Evolutionary conservation across 2,329 filamentous ascomycete species (phyloP), one percentile per base, ranked within the genome.

Genomic region (Epicoccum nigrum): DNA sequence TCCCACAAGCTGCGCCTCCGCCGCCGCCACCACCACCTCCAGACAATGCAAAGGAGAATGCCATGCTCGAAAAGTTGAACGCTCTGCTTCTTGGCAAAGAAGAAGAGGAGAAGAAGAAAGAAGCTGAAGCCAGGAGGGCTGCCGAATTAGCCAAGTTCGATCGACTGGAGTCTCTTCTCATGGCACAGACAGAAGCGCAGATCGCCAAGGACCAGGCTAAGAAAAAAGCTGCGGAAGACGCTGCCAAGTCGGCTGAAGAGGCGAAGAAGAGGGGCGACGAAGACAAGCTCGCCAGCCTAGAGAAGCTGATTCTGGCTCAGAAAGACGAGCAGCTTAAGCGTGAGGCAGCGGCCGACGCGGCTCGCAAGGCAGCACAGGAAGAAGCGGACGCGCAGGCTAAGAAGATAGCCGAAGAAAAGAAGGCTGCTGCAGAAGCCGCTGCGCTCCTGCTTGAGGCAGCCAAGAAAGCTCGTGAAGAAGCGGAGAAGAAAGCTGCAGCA

Each of bases 321-420:
- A 73, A 77, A 46, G 74, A 77, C 21, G 68, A 74, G 34, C 71
- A 72, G 40, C 54, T 73, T 25, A 72, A 69, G 38, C 60, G 70
- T 7, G 72, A 76, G 51, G 65, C 63, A 16, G 72, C 68, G 1
- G 46, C 59, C 8, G 71, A 69, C 0, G 68, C 69, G 11, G 51
- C 62, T 50, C 56, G 64, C 47, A 60, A 67, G 59, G 65, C 70
- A 6, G 74, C 74, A 38, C 81, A 81, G 63, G 82, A 77, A 46
- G 76, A 77, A 13, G 74, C 76, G 30, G 77, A 79, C 34, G 70
- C 74, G 11, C 73, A 78, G 41, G 78, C 79, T n/a, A 76, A 76
- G 31, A 81, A 82, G 65, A 80, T 78, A 53, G 76, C 78, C 17
- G 76, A 77, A 31, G 77, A 79, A 23, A 78, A 69, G 58, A 76